These are phyloP conservation scores for Neurospora sp. DNA, from an alignment of 495 filamentous ascomycete genomes.

Conservation along the genomic window DNA sequence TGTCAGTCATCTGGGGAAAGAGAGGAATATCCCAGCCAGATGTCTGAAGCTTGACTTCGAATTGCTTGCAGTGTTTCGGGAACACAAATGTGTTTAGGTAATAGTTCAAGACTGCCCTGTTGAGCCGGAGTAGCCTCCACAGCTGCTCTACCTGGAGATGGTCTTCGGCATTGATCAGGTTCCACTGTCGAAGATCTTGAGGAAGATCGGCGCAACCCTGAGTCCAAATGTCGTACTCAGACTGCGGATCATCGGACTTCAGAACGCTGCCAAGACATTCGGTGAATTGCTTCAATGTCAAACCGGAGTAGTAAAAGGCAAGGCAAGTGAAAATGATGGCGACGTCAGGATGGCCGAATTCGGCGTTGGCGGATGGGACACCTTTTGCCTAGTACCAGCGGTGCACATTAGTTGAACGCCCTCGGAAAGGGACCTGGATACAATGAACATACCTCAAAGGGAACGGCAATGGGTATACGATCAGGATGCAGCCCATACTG, in stretches of 20 bases:
- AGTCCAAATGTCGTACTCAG: constrained; percentile 39
- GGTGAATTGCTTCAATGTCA: constrained; percentile 29
- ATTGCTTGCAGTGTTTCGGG: constrained; percentile 41
- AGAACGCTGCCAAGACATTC: constrained; percentile 30
- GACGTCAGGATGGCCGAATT: constrained; percentile 43
- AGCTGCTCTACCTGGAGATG: constrained; percentile 33
- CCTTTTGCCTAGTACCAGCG: constrained; percentile 1
- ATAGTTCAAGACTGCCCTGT: constrained; percentile 34
- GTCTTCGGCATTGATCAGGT: constrained; percentile 42
- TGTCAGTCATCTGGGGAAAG: constrained; percentile 9
- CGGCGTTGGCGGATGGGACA: constrained; percentile 3
- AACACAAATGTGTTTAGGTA: constrained; percentile 48
- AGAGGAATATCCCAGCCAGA: constrained; percentile 46
- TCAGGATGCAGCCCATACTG: constrained; percentile 33
- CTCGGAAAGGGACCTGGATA: neutral
- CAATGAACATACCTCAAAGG: constrained; percentile 3
- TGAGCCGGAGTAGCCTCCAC: constrained; percentile 27
- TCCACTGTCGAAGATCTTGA: constrained; percentile 31
- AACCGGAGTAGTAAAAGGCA: constrained; percentile 41
- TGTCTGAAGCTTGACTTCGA: constrained; percentile 41
- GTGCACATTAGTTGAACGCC: neutral
- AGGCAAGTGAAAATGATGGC: constrained; percentile 44
- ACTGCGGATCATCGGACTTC: constrained; percentile 42
- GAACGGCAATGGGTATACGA: constrained; percentile 32
- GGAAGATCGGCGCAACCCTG: constrained; percentile 28